Percentiles rank a stretch among this genome's conserved stretches.
Conservation (phyloP, 305 asterid species). For the Fraxinus floribunda region DNA sequence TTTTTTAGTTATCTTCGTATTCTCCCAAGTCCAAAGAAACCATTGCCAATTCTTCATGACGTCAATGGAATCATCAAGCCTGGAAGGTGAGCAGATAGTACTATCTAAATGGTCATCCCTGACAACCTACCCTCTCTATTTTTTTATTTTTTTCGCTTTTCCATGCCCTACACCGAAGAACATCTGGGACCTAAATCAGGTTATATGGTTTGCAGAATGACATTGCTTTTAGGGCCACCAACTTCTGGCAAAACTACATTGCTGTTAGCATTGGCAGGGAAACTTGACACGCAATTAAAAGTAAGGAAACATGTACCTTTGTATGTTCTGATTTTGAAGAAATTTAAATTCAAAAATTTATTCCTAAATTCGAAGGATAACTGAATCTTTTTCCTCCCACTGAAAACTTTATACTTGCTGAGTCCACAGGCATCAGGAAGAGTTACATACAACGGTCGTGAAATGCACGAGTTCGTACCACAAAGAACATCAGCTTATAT, state of each 20-base stretch:
- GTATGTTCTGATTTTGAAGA: not conserved
- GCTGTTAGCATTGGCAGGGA: slow-evolving; percentile 85
- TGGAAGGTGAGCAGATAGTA: slow-evolving; percentile 62
- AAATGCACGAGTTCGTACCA: slow-evolving; percentile 76
- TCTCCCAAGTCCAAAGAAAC: slow-evolving; percentile 68
- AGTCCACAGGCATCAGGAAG: slow-evolving; percentile 59
- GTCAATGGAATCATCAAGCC: slow-evolving; percentile 92
- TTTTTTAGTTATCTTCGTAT: slow-evolving; percentile 60
- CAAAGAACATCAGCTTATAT: slow-evolving; percentile 88
- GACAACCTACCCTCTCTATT: not conserved
- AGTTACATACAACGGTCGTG: slow-evolving; percentile 83
- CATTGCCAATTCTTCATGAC: slow-evolving; percentile 73
- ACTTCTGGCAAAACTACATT: slow-evolving; percentile 88
- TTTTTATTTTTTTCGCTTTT: not conserved
- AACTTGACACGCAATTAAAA: slow-evolving; percentile 61
- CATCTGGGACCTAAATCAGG: not conserved
- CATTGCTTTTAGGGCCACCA: slow-evolving; percentile 91
- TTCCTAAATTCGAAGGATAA: not conserved
- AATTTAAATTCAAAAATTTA: not conserved
- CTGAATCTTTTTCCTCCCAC: not conserved
- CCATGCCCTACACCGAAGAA: not conserved
- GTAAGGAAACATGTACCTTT: slow-evolving; percentile 35
- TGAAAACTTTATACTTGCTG: not conserved
- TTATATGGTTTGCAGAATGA: slow-evolving; percentile 54
- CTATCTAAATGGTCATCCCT: not conserved